A percentile compares a stretch with the other conserved stretches of the same genome.
phyloP scores from a whole-genome alignment of 2,329 filamentous ascomycete species.

The Cladobotryum protrusum region DNA sequence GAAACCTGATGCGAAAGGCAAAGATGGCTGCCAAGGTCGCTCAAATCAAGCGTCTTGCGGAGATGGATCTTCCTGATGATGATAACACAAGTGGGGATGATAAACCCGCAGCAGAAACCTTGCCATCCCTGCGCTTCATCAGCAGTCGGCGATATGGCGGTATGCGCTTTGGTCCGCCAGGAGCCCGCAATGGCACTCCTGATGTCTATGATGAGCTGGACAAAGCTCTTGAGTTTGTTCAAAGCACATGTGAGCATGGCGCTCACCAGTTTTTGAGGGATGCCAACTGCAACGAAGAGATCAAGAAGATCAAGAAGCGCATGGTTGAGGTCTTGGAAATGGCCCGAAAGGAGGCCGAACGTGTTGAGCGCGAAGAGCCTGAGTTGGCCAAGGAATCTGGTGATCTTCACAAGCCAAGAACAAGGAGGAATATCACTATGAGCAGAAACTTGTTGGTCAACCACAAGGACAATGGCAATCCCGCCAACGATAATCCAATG shows the following conservation, averaged over 20 bases:
- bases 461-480: conserved; percentile 20
- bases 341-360: conserved; percentile 54
- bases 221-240: conserved; percentile 70
- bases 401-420: conserved; percentile 39
- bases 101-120: conserved; percentile 21
- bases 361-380: conserved; percentile 47
- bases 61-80: conserved; percentile 50
- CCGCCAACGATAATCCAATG: conserved; percentile 19
- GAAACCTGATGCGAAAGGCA: conserved; percentile 80
- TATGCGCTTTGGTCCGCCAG: conserved; percentile 20
- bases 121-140: conserved; percentile 37
- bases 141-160: conserved; percentile 28
- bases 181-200: conserved; percentile 19
- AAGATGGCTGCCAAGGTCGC: conserved; percentile 76
- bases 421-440: conserved; percentile 48
- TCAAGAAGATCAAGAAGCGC: conserved; percentile 60
- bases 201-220: conserved; percentile 69
- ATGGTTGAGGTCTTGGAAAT: conserved; percentile 58
- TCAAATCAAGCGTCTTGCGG: conserved; percentile 54
- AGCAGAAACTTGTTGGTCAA: conserved; percentile 36
- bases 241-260: conserved; percentile 75
- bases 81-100: conserved; percentile 36
- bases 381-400: conserved; percentile 33
- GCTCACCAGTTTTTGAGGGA: conserved; percentile 87
- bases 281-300: conserved; percentile 74